Evolutionary conservation across 148 eudicot genomes (phyloP).

Genomic region (Silene uniflora): DNA sequence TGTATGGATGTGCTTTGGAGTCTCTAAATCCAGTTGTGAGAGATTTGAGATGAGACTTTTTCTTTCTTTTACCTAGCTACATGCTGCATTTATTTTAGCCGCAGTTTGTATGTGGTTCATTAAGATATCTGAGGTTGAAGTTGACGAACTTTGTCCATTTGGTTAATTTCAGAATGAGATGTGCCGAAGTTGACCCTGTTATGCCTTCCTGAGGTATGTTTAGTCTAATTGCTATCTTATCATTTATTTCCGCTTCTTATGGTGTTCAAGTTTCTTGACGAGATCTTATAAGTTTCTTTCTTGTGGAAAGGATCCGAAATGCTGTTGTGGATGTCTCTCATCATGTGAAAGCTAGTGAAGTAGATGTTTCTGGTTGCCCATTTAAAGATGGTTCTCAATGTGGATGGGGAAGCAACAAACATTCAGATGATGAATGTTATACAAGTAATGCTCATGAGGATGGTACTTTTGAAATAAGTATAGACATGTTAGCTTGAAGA

Average conservation of each 20-base stretch:
- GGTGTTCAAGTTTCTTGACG: neutral
- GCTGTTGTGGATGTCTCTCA: slow-evolving; percentile 23
- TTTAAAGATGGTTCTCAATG: slow-evolving; percentile 38
- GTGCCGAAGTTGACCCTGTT: slow-evolving; percentile 62
- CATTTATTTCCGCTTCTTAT: neutral
- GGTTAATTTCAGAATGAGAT: slow-evolving; percentile 36
- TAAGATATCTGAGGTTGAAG: neutral
- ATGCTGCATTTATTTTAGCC: too few species aligned
- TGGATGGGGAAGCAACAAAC: slow-evolving; percentile 38
- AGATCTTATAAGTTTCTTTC: neutral
- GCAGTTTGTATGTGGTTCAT: slow-evolving; percentile 1
- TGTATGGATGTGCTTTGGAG: neutral
- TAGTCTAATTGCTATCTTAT: neutral
- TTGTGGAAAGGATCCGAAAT: slow-evolving; percentile 19
- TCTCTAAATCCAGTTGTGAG: too few species aligned
- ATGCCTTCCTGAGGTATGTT: slow-evolving; percentile 37
- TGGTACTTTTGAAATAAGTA: slow-evolving; percentile 48
- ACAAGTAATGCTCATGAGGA: slow-evolving; percentile 37
- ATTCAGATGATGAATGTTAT: slow-evolving; percentile 56
- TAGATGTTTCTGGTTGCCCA: slow-evolving; percentile 36
- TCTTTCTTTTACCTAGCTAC: too few species aligned
- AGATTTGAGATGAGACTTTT: too few species aligned
- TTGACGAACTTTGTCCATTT: slow-evolving; percentile 53
- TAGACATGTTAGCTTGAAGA: too few species aligned
- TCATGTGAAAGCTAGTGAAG: slow-evolving; percentile 23